A percentile compares a stretch with the other conserved stretches of the same genome.
phyloP scores from a whole-genome alignment of 1,139 yeast species.

The Taphrina deformans region DNA sequence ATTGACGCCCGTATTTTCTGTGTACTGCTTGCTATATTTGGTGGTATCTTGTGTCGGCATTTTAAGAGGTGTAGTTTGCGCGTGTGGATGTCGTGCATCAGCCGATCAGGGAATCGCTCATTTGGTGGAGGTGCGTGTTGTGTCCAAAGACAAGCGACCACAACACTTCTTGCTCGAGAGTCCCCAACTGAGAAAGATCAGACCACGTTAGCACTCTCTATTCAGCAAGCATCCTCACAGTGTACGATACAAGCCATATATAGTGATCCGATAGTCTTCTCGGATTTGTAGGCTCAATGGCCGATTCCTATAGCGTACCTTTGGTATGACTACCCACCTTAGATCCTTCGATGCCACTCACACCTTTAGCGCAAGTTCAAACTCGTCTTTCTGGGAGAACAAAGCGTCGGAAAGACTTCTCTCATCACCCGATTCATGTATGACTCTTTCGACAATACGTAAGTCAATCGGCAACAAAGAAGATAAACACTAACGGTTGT shows the following conservation, averaged over 20 bases:
- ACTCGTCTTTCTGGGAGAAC: conserved; percentile 66
- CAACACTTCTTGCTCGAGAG: neutral
- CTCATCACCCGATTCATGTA: conserved; percentile 94
- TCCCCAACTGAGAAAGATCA: no score
- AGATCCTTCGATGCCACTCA: neutral
- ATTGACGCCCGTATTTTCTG: no score
- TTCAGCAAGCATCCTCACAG: no score
- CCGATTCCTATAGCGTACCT: conserved; percentile 29
- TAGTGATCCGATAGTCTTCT: no score
- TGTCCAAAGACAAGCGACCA: neutral
- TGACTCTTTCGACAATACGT: conserved; percentile 95
- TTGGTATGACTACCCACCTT: neutral
- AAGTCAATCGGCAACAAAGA: conserved; percentile 49
- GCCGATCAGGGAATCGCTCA: neutral
- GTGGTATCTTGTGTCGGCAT: no score
- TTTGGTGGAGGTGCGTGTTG: neutral
- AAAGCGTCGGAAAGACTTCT: conserved; percentile 84
- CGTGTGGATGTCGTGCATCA: neutral
- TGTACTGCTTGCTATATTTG: no score
- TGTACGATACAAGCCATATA: no score
- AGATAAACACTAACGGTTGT: no score
- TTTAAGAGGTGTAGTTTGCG: no score
- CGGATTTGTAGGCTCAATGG: conserved; percentile 3
- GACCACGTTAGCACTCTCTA: no score
- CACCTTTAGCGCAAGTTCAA: conserved; percentile 55